Evolutionary conservation across 2,329 filamentous ascomycete genomes (phyloP), one percentile per base, ranked within the genome.

Genomic region (Macroventuria anomochaeta): DNA sequence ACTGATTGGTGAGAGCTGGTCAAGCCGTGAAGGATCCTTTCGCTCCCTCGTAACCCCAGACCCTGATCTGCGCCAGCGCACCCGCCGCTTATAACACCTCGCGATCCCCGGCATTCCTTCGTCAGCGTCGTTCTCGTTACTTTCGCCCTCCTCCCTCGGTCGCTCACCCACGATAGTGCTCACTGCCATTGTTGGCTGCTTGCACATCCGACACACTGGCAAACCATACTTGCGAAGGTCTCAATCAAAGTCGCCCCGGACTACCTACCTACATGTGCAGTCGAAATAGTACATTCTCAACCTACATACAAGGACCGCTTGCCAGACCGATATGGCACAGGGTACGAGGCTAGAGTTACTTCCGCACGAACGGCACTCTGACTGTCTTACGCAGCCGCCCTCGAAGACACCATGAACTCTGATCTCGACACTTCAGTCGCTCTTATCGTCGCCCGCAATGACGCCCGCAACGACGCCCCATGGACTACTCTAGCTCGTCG

Each of bases 261-360:
- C 6, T 17, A 17, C n/a, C 26, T 29, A 42, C n/a, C n/a, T 47
- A 53, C 37, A 53, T 42, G 42, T 29, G 42, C 42, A 37, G 3
- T 20, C 29, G 31, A 40, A 13, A 15, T 1, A 5, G 13, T 20
- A 3, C 12, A 36, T 20, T 3, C 10, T 40, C 15, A 8, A 28
- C 15, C 23, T 20, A 12, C 15, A 23, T 11, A 46, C 29, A 36
- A 34, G 12, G 17, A 41, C 29, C n/a, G 32, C n/a, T 62, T 41
- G 38, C 48, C 41, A 59, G 55, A 39, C 61, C 55, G n/a, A 50
- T 58, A 53, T 67, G 64, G 64, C 57, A 46, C 47, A 58, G 62
- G 44, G 64, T 67, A 57, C 33, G 52, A 28, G n/a, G 17, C 13
- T 32, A n/a, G 20, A 10, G 1, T 5, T 7, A 26, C 5, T 23